A percentile compares a stretch with the other conserved stretches of the same genome.
phyloP scores from a whole-genome alignment of 1,284 basidiomycete genomes.

The Cryptococcus neoformans region DNA sequence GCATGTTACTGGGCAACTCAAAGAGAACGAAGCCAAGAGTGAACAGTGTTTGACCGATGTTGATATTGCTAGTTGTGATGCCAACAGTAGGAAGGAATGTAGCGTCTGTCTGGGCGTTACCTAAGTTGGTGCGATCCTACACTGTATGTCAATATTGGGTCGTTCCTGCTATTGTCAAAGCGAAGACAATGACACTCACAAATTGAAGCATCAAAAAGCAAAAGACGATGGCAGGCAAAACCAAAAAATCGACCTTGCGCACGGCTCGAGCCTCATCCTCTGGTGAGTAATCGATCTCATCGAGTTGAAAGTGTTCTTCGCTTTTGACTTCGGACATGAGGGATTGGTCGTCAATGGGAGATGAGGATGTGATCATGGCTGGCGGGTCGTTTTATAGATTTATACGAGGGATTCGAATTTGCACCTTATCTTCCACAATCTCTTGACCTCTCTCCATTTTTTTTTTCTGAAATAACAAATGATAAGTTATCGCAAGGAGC shows the following conservation, averaged over 20 bases:
- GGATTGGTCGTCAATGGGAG: background rate
- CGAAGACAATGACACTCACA: conserved; percentile 5
- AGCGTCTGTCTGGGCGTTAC: conserved; percentile 21
- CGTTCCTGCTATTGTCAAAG: background rate
- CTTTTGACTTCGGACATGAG: conserved; percentile 1
- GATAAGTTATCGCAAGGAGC: no score
- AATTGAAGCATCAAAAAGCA: conserved; percentile 21
- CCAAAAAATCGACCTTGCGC: conserved; percentile 16
- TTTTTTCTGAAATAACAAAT: no score
- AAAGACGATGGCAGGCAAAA: conserved; percentile 14
- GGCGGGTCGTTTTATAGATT: background rate
- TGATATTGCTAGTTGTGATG: conserved; percentile 16
- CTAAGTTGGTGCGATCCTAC: conserved; percentile 12
- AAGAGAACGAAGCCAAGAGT: conserved; percentile 12
- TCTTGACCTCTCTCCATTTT: no score
- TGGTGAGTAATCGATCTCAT: conserved; percentile 10
- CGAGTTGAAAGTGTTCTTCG: background rate
- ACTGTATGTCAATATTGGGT: background rate
- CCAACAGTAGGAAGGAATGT: conserved; percentile 6
- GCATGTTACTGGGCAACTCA: conserved; percentile 16
- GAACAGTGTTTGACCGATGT: conserved; percentile 15
- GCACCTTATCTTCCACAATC: no score
- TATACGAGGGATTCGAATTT: no score
- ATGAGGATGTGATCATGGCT: background rate
- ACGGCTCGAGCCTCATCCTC: conserved; percentile 11